Conservation (phyloP, 768 basidiomycete species). For the Hortiboletus campestris region DNA sequence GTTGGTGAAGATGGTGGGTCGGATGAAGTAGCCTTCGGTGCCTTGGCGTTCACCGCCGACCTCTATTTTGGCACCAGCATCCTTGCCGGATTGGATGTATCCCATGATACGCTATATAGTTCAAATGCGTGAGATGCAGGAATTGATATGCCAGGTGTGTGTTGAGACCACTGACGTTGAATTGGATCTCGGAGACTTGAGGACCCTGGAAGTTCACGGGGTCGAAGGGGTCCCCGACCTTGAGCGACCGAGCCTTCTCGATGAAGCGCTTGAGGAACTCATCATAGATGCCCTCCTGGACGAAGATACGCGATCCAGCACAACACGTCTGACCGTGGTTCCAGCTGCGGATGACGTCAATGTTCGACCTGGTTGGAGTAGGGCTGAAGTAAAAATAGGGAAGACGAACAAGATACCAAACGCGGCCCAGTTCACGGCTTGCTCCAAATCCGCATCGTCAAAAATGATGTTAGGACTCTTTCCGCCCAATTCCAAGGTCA, state of each 20-base stretch:
- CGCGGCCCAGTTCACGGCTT: conserved; percentile 70
- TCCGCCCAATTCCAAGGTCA: conserved; percentile 57
- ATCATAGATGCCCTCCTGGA: conserved; percentile 80
- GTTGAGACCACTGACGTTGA: conserved; percentile 47
- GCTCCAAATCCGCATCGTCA: conserved; percentile 43
- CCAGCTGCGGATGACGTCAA: conserved; percentile 42
- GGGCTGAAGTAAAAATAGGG: neutral
- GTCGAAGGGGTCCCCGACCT: conserved; percentile 72
- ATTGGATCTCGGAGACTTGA: conserved; percentile 74
- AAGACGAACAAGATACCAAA: conserved; percentile 68
- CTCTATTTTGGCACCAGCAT: conserved; percentile 66
- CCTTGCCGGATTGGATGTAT: conserved; percentile 75
- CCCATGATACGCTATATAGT: conserved; percentile 62
- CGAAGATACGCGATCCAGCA: conserved; percentile 79
- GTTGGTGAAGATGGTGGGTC: conserved; percentile 74
- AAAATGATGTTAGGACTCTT: conserved; percentile 51
- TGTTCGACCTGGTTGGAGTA: conserved; percentile 15
- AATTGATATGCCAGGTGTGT: neutral
- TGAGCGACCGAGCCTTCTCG: conserved; percentile 49
- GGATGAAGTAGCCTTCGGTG: conserved; percentile 64
- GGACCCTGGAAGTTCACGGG: conserved; percentile 68
- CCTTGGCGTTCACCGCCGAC: conserved; percentile 63
- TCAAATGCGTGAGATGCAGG: neutral
- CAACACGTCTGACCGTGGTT: conserved; percentile 79
- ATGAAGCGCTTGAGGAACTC: conserved; percentile 63